Percentiles rank a stretch among this genome's conserved stretches.
Evolutionary conservation across 768 basidiomycete species (phyloP).

Genomic region (Lentinula raphanica): DNA sequence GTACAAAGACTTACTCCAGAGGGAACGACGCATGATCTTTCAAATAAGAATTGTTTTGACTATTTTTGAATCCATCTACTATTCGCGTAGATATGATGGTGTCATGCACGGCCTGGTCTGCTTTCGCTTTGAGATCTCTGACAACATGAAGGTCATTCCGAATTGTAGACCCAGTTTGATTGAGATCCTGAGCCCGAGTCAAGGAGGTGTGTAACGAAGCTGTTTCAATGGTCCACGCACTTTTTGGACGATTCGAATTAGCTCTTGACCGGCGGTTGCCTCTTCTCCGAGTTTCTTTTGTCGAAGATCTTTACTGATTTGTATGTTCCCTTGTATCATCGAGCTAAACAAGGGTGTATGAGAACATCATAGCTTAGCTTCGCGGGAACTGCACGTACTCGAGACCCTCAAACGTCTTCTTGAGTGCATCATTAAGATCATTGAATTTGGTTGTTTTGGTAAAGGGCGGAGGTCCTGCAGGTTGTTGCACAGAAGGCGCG

Average conservation of each 20-base stretch:
- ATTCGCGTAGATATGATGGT: constrained; percentile 73
- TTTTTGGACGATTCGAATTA: constrained; percentile 63
- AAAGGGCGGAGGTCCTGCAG: constrained; percentile 33
- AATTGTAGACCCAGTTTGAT: constrained; percentile 55
- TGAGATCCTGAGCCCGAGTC: constrained; percentile 46
- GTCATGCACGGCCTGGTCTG: constrained; percentile 75
- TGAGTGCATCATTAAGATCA: constrained; percentile 68
- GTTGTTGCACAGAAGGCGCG: constrained; percentile 14
- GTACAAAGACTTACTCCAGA: constrained; percentile 51
- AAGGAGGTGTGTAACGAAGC: too few relatives aligned
- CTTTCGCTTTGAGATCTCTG: constrained; percentile 67
- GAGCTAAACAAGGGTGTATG: constrained; percentile 36
- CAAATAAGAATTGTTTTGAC: constrained; percentile 64
- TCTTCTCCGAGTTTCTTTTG: constrained; percentile 74
- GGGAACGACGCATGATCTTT: constrained; percentile 82
- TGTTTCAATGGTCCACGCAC: constrained; percentile 25
- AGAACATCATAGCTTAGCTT: neutral
- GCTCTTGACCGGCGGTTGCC: constrained; percentile 65
- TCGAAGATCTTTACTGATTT: constrained; percentile 76
- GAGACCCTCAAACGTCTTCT: constrained; percentile 58
- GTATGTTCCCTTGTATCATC: constrained; percentile 71
- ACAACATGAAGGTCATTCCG: constrained; percentile 63
- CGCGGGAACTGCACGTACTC: constrained; percentile 41
- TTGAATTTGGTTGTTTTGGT: constrained; percentile 72
- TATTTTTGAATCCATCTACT: constrained; percentile 73